Percentiles rank a stretch among this genome's conserved stretches.
phyloP scores from a whole-genome alignment of 2,329 filamentous ascomycete species.

The Stenocarpella maydis region DNA sequence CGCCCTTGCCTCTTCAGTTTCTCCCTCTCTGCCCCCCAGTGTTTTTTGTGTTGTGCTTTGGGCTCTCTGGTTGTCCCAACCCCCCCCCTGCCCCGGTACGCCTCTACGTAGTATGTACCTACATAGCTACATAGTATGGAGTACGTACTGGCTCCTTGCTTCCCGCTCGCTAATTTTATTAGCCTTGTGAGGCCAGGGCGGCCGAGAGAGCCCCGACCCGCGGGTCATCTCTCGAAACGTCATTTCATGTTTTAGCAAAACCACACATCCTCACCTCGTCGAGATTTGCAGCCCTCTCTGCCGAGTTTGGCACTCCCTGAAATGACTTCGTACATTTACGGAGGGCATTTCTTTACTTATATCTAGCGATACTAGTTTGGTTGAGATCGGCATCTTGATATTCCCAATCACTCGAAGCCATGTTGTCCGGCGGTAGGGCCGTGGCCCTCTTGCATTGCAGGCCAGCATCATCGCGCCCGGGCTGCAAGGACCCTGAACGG shows the following conservation, averaged over 20 bases:
- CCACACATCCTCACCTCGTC: slow-evolving; percentile 17
- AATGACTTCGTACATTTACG: background rate
- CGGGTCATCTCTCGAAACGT: slow-evolving; percentile 30
- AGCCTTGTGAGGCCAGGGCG: slow-evolving; percentile 18
- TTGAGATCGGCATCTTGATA: background rate
- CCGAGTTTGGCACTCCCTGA: background rate
- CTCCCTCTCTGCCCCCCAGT: too few relatives aligned
- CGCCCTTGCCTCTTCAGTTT: background rate
- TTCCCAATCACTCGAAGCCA: background rate
- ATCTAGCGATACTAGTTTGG: background rate
- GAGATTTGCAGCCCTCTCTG: slow-evolving; percentile 12
- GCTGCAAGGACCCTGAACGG: slow-evolving; percentile 16
- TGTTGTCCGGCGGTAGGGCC: background rate
- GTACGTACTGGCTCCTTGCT: background rate
- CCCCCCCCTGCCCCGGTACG: background rate
- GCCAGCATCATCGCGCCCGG: slow-evolving; percentile 10
- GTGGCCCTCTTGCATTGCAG: background rate
- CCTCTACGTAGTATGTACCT: too few relatives aligned
- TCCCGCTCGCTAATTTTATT: slow-evolving; percentile 11
- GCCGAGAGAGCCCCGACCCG: slow-evolving; percentile 30
- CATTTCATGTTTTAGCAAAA: slow-evolving; percentile 24
- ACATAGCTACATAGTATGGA: too few relatives aligned
- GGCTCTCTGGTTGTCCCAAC: too few relatives aligned
- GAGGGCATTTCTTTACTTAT: background rate
- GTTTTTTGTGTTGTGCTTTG: background rate